Evolutionary conservation across 208 protist genomes (phyloP).

Genomic region (Crithidia acanthocephali): DNA sequence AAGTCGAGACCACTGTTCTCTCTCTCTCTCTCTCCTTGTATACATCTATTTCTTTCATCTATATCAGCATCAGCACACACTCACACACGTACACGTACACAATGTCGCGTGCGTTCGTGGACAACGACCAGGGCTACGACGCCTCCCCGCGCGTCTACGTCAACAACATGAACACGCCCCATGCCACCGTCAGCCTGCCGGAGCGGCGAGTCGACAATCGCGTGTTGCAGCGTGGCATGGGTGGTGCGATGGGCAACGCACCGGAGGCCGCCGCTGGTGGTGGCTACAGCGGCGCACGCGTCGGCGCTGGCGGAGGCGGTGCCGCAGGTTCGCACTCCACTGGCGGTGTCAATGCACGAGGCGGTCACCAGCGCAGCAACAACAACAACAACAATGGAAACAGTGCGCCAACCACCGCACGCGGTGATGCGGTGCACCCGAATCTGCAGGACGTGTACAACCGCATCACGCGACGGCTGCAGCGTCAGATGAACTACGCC

Average conservation of each 20-base stretch:
- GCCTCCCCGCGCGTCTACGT: conserved; percentile 60
- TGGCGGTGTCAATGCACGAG: background rate
- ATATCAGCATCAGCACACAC: background rate
- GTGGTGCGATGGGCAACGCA: background rate
- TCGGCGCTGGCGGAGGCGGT: background rate
- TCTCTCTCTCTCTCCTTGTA: too few relatives aligned
- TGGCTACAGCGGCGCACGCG: background rate
- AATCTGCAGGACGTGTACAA: conserved; percentile 81
- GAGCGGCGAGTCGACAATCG: conserved; percentile 22
- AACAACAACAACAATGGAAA: background rate
- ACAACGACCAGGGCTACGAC: conserved; percentile 24
- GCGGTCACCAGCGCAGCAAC: background rate
- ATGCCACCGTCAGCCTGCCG: conserved; percentile 62
- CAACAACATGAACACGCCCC: conserved; percentile 86
- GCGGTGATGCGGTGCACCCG: conserved; percentile 49
- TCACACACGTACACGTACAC: too few relatives aligned
- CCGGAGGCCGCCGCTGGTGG: background rate
- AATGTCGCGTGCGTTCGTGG: conserved; percentile 17
- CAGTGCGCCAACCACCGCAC: background rate
- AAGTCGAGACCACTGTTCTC: too few relatives aligned
- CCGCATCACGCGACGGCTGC: conserved; percentile 85
- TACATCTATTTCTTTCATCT: too few relatives aligned
- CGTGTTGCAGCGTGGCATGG: background rate
- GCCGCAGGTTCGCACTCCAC: background rate
- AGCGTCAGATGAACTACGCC: conserved; percentile 83